These are phyloP conservation scores for Erythrobasidium yunnanense DNA, from an alignment of 768 basidiomycete species.

Conservation along the genomic window DNA sequence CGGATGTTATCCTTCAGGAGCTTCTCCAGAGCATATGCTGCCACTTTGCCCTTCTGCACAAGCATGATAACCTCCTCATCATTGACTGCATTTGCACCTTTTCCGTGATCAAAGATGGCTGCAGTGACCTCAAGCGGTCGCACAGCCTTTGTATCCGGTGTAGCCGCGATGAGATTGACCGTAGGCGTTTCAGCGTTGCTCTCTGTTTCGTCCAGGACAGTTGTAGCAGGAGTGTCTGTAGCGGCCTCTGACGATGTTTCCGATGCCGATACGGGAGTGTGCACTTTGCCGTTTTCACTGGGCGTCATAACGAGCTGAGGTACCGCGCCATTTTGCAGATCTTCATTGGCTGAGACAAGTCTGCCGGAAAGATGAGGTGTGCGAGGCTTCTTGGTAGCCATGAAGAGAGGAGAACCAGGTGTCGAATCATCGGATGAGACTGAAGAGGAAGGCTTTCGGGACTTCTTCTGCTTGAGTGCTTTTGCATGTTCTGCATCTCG, in stretches of 20 bases:
- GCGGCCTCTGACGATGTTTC: constrained; percentile 29
- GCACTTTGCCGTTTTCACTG: constrained; percentile 1
- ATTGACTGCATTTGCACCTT: constrained; percentile 49
- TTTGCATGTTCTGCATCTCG: constrained; percentile 29
- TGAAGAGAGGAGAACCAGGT: constrained; percentile 35
- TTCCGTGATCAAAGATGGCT: constrained; percentile 54
- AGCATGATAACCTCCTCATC: constrained; percentile 88
- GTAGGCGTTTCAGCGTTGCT: constrained; percentile 20
- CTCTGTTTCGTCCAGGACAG: constrained; percentile 21
- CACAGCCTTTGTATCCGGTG: background rate
- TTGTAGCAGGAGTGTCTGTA: constrained; percentile 31
- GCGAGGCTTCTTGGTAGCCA: constrained; percentile 29
- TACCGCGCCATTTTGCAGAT: background rate
- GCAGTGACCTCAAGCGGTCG: constrained; percentile 57
- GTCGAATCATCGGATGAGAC: constrained; percentile 34
- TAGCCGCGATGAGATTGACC: background rate
- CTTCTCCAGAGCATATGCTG: constrained; percentile 91
- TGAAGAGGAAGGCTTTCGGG: background rate
- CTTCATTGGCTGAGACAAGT: background rate
- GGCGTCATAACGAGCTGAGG: constrained; percentile 6
- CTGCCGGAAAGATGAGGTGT: background rate
- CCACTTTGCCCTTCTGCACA: constrained; percentile 81
- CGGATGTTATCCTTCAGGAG: constrained; percentile 76
- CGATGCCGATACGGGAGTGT: background rate
- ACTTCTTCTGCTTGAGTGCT: constrained; percentile 3